phyloP scores from a whole-genome alignment of 805 yeast species.

The Myxozyma kluyveri region DNA sequence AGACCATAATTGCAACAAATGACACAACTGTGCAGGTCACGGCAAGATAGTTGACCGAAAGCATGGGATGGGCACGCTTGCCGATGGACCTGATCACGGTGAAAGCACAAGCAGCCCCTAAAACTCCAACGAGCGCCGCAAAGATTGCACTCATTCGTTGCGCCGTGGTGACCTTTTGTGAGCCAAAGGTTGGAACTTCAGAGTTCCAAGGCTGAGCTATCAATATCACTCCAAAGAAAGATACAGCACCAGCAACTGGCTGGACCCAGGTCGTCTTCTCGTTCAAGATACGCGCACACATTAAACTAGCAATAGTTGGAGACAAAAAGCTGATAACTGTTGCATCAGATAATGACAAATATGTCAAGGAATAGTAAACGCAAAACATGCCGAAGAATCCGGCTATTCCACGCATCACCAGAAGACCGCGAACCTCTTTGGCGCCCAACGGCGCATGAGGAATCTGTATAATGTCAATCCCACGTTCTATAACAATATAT shows the following conservation, averaged over 20 bases:
- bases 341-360: constrained; percentile 75
- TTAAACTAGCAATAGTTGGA: constrained; percentile 72
- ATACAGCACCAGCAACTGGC: constrained; percentile 62
- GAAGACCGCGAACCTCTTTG: constrained; percentile 49
- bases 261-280: constrained; percentile 68
- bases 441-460: constrained; percentile 73
- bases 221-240: constrained; percentile 71
- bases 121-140: constrained; percentile 63
- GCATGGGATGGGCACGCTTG: constrained; percentile 70
- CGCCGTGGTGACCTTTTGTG: constrained; percentile 47
- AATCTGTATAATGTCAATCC: constrained; percentile 36
- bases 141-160: constrained; percentile 60
- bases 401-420: constrained; percentile 61
- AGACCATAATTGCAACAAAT: constrained; percentile 48
- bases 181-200: neutral
- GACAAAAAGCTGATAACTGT: constrained; percentile 73
- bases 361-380: constrained; percentile 68
- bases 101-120: constrained; percentile 68
- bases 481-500: neutral
- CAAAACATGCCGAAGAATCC: constrained; percentile 84
- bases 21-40: constrained; percentile 57
- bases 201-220: constrained; percentile 66
- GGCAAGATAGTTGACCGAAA: constrained; percentile 77
- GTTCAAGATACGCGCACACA: constrained; percentile 64
- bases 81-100: constrained; percentile 75